These are phyloP conservation scores for Arthrinium puccinioides DNA, from an alignment of 2,329 filamentous ascomycete genomes.

Conservation along the genomic window DNA sequence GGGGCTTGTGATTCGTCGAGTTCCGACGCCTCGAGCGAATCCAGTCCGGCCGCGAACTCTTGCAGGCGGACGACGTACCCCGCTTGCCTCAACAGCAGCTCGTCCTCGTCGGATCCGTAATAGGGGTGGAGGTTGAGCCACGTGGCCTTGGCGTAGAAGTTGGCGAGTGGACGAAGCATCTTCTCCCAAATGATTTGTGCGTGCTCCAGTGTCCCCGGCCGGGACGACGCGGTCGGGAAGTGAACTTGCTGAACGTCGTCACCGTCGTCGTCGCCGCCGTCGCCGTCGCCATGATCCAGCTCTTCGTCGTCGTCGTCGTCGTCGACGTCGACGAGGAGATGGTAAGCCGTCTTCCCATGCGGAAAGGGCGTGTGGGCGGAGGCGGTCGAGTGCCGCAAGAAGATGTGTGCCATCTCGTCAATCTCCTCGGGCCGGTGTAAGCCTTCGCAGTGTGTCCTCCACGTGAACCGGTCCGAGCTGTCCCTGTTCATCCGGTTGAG, in stretches of 20 bases:
- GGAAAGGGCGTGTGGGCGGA: conserved; percentile 15
- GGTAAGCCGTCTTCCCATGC: conserved; percentile 18
- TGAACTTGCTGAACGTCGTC: conserved; percentile 3
- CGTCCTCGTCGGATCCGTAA: conserved; percentile 12
- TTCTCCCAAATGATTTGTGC: conserved; percentile 15
- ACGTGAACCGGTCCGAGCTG: conserved; percentile 1
- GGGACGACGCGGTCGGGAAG: conserved; percentile 1
- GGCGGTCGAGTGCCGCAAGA: conserved; percentile 14
- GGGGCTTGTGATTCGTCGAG: conserved; percentile 2
- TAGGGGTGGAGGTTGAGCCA: conserved; percentile 16
- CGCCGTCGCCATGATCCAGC: no score
- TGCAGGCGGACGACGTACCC: conserved; percentile 9
- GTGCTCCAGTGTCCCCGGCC: conserved; percentile 5
- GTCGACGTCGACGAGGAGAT: conserved; percentile 15
- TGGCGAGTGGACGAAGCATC: conserved; percentile 11
- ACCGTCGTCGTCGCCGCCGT: conserved; percentile 11
- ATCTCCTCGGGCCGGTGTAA: conserved; percentile 14
- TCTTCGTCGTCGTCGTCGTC: conserved; percentile 5
- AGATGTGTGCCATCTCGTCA: conserved; percentile 19
- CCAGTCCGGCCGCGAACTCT: conserved; percentile 11
- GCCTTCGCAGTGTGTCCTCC: background rate
- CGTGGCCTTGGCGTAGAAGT: conserved; percentile 13
- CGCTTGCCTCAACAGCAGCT: conserved; percentile 11
- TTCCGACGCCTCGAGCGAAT: conserved; percentile 6
- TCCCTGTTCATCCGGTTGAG: conserved; percentile 11